Evolutionary conservation across 2,329 filamentous ascomycete genomes (phyloP).

Genomic region (Aspergillus sp.): DNA sequence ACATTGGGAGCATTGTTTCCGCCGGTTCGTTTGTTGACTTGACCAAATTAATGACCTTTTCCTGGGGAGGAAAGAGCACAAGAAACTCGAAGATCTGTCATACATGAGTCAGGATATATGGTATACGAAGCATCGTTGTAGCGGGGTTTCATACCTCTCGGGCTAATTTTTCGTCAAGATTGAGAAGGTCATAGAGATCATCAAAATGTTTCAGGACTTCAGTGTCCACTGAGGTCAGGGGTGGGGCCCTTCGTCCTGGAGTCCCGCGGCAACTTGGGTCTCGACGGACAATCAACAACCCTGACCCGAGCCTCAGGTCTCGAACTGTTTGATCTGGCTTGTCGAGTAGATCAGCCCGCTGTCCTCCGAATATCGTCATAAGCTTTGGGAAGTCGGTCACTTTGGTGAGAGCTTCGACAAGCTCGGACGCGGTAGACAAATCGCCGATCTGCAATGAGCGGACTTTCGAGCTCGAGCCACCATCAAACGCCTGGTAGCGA

Average conservation of each 20-base stretch:
- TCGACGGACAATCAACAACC: conserved; percentile 67
- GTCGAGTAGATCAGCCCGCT: conserved; percentile 65
- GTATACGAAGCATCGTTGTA: not conserved
- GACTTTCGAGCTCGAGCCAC: conserved; percentile 62
- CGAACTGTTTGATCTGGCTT: conserved; percentile 65
- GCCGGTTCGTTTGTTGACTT: conserved; percentile 59
- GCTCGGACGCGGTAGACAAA: conserved; percentile 70
- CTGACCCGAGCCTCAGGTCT: conserved; percentile 68
- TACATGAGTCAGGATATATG: conserved; percentile 15
- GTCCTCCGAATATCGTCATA: conserved; percentile 71
- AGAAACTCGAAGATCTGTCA: conserved; percentile 71
- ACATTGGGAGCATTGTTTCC: conserved; percentile 67
- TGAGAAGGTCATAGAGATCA: conserved; percentile 79
- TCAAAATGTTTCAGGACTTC: conserved; percentile 83
- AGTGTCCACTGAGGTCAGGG: conserved; percentile 69
- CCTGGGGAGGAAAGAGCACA: conserved; percentile 69
- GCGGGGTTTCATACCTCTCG: conserved; percentile 59
- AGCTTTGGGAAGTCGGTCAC: conserved; percentile 78
- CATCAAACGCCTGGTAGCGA: conserved; percentile 75
- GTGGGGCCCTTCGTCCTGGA: conserved; percentile 46
- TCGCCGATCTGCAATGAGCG: conserved; percentile 68
- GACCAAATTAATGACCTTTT: conserved; percentile 64
- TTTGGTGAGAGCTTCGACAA: conserved; percentile 69
- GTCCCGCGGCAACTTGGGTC: conserved; percentile 55
- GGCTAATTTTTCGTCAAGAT: conserved; percentile 71